These are phyloP conservation scores for Heteromeles arbutifolia DNA, from an alignment of 306 rosid species.

Conservation along the genomic window DNA sequence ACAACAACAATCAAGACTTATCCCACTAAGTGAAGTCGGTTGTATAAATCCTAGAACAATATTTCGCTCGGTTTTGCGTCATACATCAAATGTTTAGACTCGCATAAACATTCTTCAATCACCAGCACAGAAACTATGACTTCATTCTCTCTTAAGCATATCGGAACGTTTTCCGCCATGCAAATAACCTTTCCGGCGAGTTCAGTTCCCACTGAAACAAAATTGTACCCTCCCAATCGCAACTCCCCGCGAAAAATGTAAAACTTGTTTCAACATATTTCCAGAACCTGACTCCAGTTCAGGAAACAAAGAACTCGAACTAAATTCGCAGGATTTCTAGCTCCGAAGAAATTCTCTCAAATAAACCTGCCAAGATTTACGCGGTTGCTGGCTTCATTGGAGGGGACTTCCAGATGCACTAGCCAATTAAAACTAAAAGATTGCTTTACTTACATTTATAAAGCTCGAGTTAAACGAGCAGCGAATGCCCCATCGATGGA, in stretches of 20 bases:
- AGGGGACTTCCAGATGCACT: not conserved
- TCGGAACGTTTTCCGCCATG: not conserved
- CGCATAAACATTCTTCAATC: too few species aligned
- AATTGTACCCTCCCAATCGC: not conserved
- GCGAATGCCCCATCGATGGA: constrained; percentile 76
- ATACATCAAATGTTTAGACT: too few species aligned
- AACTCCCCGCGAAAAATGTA: not conserved
- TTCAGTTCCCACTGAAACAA: not conserved
- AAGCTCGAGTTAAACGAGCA: constrained; percentile 53
- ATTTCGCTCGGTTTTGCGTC: too few species aligned
- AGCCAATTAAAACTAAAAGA: not conserved
- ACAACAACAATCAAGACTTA: too few species aligned
- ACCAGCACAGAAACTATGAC: too few species aligned
- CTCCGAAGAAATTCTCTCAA: not conserved
- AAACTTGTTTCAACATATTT: not conserved
- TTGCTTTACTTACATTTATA: constrained; percentile 7
- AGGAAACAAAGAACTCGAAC: not conserved
- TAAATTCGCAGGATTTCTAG: not conserved
- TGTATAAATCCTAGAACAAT: too few species aligned
- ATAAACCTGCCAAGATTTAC: not conserved
- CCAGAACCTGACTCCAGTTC: not conserved
- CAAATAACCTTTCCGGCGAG: not conserved
- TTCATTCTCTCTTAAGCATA: not conserved
- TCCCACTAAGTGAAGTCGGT: rapidly evolving
- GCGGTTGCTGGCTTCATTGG: not conserved